A percentile compares a stretch with the other conserved stretches of the same genome.
phyloP scores from a whole-genome alignment of 768 basidiomycete genomes.

The Pleurotus pulmonarius region DNA sequence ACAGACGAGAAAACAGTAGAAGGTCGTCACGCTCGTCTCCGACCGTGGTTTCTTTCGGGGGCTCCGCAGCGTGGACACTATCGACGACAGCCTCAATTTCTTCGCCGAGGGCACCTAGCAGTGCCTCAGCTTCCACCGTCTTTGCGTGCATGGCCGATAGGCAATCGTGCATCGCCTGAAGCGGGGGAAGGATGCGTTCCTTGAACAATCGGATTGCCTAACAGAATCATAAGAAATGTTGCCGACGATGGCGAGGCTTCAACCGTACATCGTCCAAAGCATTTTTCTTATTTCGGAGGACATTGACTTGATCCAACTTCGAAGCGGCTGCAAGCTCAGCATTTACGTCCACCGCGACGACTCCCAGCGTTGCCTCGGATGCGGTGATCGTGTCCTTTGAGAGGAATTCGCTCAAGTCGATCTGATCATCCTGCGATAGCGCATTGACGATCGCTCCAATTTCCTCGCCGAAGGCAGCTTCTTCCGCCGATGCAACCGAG shows the following conservation, averaged over 20 bases:
- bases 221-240: too few relatives aligned
- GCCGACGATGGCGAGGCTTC: too few relatives aligned
- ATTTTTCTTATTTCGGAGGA: constrained; percentile 18
- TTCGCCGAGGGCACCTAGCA: constrained; percentile 27
- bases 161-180: constrained; percentile 18
- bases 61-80: constrained; percentile 6
- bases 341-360: constrained; percentile 15
- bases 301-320: constrained; percentile 22
- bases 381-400: not conserved
- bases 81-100: constrained; percentile 26
- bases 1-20: constrained; percentile 14
- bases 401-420: not conserved
- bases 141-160: constrained; percentile 13
- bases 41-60: not conserved
- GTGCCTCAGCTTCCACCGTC: constrained; percentile 24
- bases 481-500: constrained; percentile 4
- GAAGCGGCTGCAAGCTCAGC: constrained; percentile 26
- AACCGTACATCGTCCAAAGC: constrained; percentile 24
- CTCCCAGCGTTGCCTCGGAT: not conserved
- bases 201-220: constrained; percentile 18
- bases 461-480: constrained; percentile 12
- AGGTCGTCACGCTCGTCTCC: constrained; percentile 9
- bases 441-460: constrained; percentile 3
- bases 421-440: not conserved
- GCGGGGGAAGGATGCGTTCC: constrained; percentile 18